Base-by-base conservation (phyloP, 2,329 filamentous ascomycete genomes). In the Xenoacremonium recifei region DNA sequence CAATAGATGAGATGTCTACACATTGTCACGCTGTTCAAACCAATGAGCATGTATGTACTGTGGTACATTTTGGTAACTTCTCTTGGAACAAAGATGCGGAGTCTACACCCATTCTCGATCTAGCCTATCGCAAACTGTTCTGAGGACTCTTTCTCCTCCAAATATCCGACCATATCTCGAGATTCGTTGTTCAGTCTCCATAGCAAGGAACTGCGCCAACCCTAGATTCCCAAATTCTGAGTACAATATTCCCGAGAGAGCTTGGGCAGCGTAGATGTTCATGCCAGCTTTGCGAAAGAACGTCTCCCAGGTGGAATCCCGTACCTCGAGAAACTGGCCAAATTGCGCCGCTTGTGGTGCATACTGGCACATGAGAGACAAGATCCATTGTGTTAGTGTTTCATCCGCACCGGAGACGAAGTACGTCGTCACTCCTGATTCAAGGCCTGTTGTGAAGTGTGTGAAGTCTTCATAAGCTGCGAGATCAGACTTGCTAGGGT, bases 321-420 rank as follows among this genome's bases (percentile, higher is more conserved):
- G 57, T n/a, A 64, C 54, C 3, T 64, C 61, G 9, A 74, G 46
- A 6, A 64, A 58, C 1, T 58, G 54, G 37, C 64, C 61, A 11
- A 69, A 56, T 1, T 55, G 47, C 1, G 38, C 44, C 3, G 53
- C 45, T 11, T 56, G 48, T 1, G 51, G 34, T 10, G 54, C 64
- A 54, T 74, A 69, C 6, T 73, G 73, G 15, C 73, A 70, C 33
- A 85, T 73, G 1, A 73, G 56, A 1, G 69, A 70, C 0, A 77
- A 63, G 2, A 79, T 63, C 81, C 82, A 86, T 40, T 62, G 70
- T 1, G 73, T 69, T 6, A 83, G 57, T 0, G 71, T 75, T 17
- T 68, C 60, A 15, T 70, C 64, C 0, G 72, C 73, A 0, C 79
- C 80, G 2, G 72, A 69, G 1, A 80, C 62, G 25, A 78, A 75